These are phyloP conservation scores for Emmonsia crescens DNA, from an alignment of 2,329 filamentous ascomycete species.

Conservation along the genomic window DNA sequence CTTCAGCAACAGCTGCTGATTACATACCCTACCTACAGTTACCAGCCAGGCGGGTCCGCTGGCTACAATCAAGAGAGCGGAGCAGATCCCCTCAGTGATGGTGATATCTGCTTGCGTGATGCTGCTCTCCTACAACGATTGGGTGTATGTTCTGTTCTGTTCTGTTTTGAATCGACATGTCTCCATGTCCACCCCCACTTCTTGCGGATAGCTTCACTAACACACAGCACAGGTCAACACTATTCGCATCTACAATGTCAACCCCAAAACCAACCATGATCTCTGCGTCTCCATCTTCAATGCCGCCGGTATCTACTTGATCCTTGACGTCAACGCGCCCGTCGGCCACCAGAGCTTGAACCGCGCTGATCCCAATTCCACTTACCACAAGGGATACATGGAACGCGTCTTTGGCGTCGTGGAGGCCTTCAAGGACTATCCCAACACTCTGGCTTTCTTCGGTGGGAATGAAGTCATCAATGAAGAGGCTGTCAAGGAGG, in stretches of 20 bases:
- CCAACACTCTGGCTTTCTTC: conserved; percentile 57
- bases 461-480: conserved; percentile 60
- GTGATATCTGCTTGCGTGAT: conserved; percentile 49
- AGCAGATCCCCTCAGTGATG: conserved; percentile 47
- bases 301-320: conserved; percentile 54
- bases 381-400: conserved; percentile 47
- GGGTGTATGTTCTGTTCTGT: conserved; percentile 38
- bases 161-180: neutral
- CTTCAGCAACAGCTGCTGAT: neutral
- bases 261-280: conserved; percentile 49
- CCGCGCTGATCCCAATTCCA: conserved; percentile 42
- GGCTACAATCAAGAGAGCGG: conserved; percentile 42
- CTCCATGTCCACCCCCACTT: neutral
- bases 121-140: conserved; percentile 53
- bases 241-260: conserved; percentile 55
- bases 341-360: conserved; percentile 46
- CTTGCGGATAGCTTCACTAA: neutral
- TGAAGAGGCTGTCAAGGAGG: conserved; percentile 42
- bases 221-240: conserved; percentile 42
- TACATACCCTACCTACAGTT: conserved; percentile 27
- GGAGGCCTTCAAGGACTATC: conserved; percentile 56
- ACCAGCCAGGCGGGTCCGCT: conserved; percentile 52
- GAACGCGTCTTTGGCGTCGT: conserved; percentile 51
- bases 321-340: conserved; percentile 56
- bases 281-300: conserved; percentile 56